Evolutionary conservation across 2,329 filamentous ascomycete species (phyloP), one percentile per base, ranked within the genome.

Genomic region (Fusarium sambucinum): DNA sequence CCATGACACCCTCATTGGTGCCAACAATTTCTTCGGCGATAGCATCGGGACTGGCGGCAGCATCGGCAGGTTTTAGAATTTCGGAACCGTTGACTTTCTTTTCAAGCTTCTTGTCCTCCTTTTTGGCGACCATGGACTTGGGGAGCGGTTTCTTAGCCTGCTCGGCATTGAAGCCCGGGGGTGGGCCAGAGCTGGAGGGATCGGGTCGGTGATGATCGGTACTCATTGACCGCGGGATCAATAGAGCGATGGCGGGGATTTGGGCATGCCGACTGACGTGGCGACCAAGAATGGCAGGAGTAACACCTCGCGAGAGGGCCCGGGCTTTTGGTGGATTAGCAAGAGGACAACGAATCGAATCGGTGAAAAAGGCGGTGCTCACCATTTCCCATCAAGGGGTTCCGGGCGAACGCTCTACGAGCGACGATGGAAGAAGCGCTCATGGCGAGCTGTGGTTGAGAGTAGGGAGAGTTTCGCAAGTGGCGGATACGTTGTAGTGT

Each of bases 141-240:
- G 89, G 81, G 47, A 96, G 83, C 14, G 94, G 92, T 77, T 94
- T 95, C 86, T 94, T 95, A 71, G 94, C 94, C 82, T 93, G 86
- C 75, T 95, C 90, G n/a, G 92, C 84, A 77, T 96, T 94, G 84
- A 97, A 97, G 29, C 94, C 94, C 16, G 94, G 94, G 59, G 94
- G 94, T 44, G 93, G 94, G 48, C 87, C 89, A 55, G 85, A 83
- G 52, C 86, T 82, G 35, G 80, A 79, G 27, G 80, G 77, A 62
- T 84, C 80, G 54, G 84, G 78, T 57, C 82, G 82, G 76, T 88
- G 86, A 67, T 86, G 84, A 60, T 89, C 87, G 72, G 88, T 90
- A 46, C 85, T 83, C 72, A 89, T 80, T 72, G 79, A 78, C 75
- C 88, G 85, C 59, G 87, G 87, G 55, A 89, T 82, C 59, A 89